phyloP scores from a whole-genome alignment of 306 rosid genomes.

The Lagenaria siceraria region DNA sequence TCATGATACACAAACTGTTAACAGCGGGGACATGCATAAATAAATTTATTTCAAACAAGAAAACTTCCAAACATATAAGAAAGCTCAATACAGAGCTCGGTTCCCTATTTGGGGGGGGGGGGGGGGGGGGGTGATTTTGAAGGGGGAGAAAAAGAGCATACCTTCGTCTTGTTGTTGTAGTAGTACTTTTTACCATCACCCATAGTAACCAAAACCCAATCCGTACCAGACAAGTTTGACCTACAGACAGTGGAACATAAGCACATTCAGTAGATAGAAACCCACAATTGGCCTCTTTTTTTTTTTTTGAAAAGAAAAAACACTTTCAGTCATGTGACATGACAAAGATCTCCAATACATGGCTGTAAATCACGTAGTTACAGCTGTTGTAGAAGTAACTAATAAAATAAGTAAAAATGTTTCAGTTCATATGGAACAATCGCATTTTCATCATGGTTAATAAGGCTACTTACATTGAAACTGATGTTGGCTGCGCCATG shows the following conservation, averaged over 20 bases:
- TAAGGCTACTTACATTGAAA: slow-evolving; percentile 54
- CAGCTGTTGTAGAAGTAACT: not conserved
- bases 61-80: not conserved
- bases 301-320: too few relatives aligned
- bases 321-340: not conserved
- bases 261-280: not conserved
- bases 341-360: not conserved
- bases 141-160: slow-evolving; percentile 17
- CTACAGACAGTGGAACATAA: slow-evolving; percentile 19
- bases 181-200: slow-evolving; percentile 85
- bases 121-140: not conserved
- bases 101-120: not conserved
- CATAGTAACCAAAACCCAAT: slow-evolving; percentile 76
- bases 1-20: not conserved
- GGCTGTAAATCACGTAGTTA: not conserved
- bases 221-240: slow-evolving; percentile 71
- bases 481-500: slow-evolving; percentile 66
- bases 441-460: not conserved
- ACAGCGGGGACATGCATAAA: not conserved
- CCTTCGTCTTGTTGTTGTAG: slow-evolving; percentile 84
- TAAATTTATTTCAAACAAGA: not conserved
- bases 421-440: not conserved
- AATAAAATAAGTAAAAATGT: not conserved
- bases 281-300: not conserved
- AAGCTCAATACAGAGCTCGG: not conserved